Base-by-base conservation (phyloP, 129 eudicot genomes). In the Silybum marianum region DNA sequence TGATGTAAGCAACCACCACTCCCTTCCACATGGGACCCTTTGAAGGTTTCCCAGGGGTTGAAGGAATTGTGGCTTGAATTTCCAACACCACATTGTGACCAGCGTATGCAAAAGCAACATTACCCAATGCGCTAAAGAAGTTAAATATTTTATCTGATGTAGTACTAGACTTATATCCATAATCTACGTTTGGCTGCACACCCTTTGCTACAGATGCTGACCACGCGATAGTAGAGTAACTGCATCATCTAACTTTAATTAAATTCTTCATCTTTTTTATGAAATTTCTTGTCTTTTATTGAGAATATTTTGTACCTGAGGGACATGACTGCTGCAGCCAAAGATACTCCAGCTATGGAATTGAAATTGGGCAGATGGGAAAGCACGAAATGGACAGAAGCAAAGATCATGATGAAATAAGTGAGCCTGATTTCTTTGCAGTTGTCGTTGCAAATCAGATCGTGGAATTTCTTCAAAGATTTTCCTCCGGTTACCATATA, bases 221-320 rank as follows among this genome's bases (percentile, higher is more conserved):
- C 93, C 93, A 90, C 32, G 86, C 91, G 11, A 90, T 90, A 18
- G 78, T 84, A 19, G 89, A 85, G 91, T 90, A 90, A 77, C 91
- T 90, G 87, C 85, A 83, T 30, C 83, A 68, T 22, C 58, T n/a
- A n/a, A 51, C 7, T 24, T 36, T 40, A 19, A 22, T 77, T 72
- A 60, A 0, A 16, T 67, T 16, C 8, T 1, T 16, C n/a, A 65
- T 66, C 21, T 77, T 9, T 75, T 51, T 48, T 74, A 6, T 40
- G 23, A 7, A 5, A 4, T 42, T 13, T 65, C n/a, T 25, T 19
- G 2, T 21, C 14, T 30, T 63, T 39, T 32, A 13, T 69, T 13
- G 1, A 34, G 38, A 67, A 14, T 74, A 48, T 11, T 69, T 68
- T 65, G 36, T 81, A 84, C 89, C 89, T 81, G 22, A 83, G 72